A percentile compares a stretch with the other conserved stretches of the same genome.
phyloP scores from a whole-genome alignment of 108 stramenopile species.

The Stephanodiscus triporus region DNA sequence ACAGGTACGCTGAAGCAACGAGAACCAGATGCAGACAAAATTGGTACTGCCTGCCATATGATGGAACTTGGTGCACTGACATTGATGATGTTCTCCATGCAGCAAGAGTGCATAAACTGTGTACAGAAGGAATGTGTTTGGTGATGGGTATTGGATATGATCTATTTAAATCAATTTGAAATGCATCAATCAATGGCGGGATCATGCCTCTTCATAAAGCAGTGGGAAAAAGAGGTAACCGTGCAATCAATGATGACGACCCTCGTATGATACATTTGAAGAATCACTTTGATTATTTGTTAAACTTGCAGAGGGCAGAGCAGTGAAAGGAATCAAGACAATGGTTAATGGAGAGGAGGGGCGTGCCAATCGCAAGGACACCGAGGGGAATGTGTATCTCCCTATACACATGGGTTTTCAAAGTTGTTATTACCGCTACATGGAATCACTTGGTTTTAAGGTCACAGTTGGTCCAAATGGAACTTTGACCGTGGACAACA shows the following conservation, averaged over 20 bases:
- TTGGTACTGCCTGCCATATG: not conserved
- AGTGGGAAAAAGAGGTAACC: not conserved
- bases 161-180: not conserved
- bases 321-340: not conserved
- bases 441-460: not conserved
- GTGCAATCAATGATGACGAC: not conserved
- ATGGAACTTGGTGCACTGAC: not conserved
- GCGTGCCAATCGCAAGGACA: not conserved
- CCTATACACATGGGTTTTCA: not conserved
- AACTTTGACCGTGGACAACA: not conserved
- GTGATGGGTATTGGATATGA: not conserved
- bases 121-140: not conserved
- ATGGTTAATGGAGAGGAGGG: not conserved
- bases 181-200: not conserved
- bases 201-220: not conserved
- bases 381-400: not conserved
- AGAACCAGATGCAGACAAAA: not conserved
- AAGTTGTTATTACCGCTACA: not conserved
- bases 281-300: too few species aligned
- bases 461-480: not conserved
- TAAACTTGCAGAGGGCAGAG: too few species aligned
- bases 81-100: not conserved
- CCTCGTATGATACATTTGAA: not conserved
- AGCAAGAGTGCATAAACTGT: not conserved
- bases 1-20: not conserved